Evolutionary conservation across 177 flowering plant species (phyloP).

Genomic region (Tripterygium wilfordii): DNA sequence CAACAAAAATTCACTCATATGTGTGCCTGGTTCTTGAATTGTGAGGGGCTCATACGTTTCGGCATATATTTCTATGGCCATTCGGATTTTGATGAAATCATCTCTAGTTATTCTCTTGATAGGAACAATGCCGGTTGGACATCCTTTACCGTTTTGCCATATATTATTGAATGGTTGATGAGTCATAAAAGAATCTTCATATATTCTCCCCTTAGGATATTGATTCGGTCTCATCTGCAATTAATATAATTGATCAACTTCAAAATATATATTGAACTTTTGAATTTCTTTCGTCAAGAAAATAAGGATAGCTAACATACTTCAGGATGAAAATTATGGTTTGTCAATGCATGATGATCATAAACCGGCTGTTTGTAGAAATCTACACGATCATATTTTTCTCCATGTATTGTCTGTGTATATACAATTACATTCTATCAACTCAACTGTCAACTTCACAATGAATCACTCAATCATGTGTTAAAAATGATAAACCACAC

Average conservation of each 20-base stretch:
- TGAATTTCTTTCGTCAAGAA: too few relatives aligned
- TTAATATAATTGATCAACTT: too few relatives aligned
- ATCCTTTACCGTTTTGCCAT: background rate
- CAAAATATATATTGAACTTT: too few relatives aligned
- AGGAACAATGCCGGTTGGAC: background rate
- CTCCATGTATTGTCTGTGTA: background rate
- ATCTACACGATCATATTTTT: background rate
- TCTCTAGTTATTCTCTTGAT: background rate
- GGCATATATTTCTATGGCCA: background rate
- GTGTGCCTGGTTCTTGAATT: background rate
- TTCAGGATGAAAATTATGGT: background rate
- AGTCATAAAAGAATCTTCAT: background rate
- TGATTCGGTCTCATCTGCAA: background rate
- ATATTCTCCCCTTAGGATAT: background rate
- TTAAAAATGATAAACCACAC: too few relatives aligned
- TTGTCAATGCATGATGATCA: background rate
- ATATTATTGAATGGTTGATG: background rate
- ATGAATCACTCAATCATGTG: too few relatives aligned
- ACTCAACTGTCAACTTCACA: too few relatives aligned
- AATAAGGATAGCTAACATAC: background rate
- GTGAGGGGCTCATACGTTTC: background rate
- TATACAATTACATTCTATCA: too few relatives aligned
- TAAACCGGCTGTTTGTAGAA: conserved; percentile 1
- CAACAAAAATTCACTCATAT: background rate
- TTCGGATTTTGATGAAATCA: background rate